Evolutionary conservation across 371 early-diverging fungal genomes (phyloP).

Genomic region (Mortierella sp.): DNA sequence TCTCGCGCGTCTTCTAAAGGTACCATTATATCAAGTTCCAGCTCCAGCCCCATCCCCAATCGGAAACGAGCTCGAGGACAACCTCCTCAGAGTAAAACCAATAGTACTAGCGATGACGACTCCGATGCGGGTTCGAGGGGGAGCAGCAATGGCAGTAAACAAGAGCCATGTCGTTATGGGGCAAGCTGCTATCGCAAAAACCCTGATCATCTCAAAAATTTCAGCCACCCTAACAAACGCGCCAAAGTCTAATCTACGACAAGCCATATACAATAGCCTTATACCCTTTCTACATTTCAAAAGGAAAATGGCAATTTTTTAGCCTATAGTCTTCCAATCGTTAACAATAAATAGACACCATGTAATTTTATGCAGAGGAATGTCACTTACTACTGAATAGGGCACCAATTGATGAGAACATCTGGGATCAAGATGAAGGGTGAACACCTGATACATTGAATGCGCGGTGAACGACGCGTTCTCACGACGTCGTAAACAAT

Average conservation of each 20-base stretch:
- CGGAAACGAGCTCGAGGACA: constrained; percentile 7
- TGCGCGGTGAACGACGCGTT: too few species aligned
- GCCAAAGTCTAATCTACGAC: constrained; percentile 1
- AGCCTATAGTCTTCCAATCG: too few species aligned
- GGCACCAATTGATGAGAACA: too few species aligned
- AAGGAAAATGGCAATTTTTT: too few species aligned
- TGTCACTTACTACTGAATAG: too few species aligned
- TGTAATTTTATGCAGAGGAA: too few species aligned
- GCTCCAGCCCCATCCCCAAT: neutral
- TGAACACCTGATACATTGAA: too few species aligned
- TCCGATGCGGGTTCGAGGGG: neutral
- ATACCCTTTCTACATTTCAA: too few species aligned
- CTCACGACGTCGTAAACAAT: too few species aligned
- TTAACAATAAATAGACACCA: too few species aligned
- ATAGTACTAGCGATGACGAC: neutral
- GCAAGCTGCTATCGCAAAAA: constrained; percentile 46
- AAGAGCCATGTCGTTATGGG: constrained; percentile 37
- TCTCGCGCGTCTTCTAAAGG: neutral
- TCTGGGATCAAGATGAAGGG: too few species aligned
- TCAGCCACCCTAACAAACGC: constrained; percentile 38
- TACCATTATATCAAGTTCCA: neutral
- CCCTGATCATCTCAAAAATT: constrained; percentile 47
- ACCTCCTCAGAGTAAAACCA: neutral
- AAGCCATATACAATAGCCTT: too few species aligned
- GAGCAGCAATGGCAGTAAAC: constrained; percentile 1